Evolutionary conservation across 495 filamentous ascomycete genomes (phyloP), one percentile per base, ranked within the genome.

Genomic region (Astrocystis sublimbata): DNA sequence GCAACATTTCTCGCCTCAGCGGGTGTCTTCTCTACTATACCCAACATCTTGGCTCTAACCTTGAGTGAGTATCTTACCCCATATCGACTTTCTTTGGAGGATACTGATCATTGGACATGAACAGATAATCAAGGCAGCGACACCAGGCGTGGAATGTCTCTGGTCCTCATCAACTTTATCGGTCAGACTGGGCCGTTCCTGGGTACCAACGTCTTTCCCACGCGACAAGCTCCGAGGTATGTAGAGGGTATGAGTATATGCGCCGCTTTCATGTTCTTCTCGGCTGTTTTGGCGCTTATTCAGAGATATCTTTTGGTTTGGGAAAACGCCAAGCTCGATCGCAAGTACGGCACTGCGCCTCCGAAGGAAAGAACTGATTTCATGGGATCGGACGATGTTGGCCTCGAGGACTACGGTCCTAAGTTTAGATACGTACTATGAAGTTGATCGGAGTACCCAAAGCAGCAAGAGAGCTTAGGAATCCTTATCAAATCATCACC

Each of bases 121-220:
- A 6, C 43, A 70, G 68, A 89, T 60, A 89, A 89, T 59, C 83
- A 88, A 65, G 86, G 86, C 45, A 86, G 81, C 2, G 86, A 88
- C 69, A 86, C 82, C 10, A 78, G 83, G 38, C 81, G 87, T 13
- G 88, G 88, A 9, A 80, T 83, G 51, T 85, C 86, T 15, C 87
- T 90, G 61, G 82, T 87, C 36, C 75, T 91, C 50, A 76, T 90
- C 52, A 87, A 89, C 58, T 30, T 86, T 5, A 75, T 90, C 33
- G 88, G 88, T 7, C 88, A 91, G 53, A 82, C 81, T 49, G 83
- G 87, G 13, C 86, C 88, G 3, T 81, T 91, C 17, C 68, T 91
- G 4, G 88, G 88, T 3, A 89, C 85, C 12, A 85, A 87, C 38
- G 50, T 89, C 7, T 91, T 88, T 61, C 87, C 88, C 0, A 73